A percentile compares a stretch with the other conserved stretches of the same genome.
phyloP scores from a whole-genome alignment of 441 rosid species.

The Arabidopsis hybrid region DNA sequence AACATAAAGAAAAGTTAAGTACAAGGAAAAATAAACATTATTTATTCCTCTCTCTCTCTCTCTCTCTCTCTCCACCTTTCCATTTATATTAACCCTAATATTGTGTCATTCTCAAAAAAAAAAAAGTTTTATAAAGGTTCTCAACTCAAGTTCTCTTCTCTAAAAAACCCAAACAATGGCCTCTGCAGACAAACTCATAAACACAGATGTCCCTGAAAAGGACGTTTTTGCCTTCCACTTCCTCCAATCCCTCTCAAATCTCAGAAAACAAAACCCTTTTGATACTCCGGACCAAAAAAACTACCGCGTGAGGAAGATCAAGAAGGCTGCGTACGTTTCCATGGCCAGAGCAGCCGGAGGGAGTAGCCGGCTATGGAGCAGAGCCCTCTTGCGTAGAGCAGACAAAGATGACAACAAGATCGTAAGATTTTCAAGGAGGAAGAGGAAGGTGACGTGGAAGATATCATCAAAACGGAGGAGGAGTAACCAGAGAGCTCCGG shows the following conservation, averaged over 20 bases:
- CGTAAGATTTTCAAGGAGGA: slow-evolving; percentile 15
- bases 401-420: slow-evolving; percentile 17
- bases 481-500: slow-evolving; percentile 28
- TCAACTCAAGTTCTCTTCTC: slow-evolving; percentile 33
- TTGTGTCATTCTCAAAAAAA: slow-evolving; percentile 20
- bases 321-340: slow-evolving; percentile 44
- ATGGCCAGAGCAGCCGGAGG: slow-evolving; percentile 49
- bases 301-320: slow-evolving; percentile 43
- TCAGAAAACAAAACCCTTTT: slow-evolving; percentile 34
- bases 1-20: slow-evolving; percentile 6
- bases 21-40: neutral
- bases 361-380: slow-evolving; percentile 35
- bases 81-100: slow-evolving; percentile 42
- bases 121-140: slow-evolving; percentile 36
- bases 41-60: neutral
- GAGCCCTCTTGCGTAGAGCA: slow-evolving; percentile 43
- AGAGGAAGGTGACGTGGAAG: slow-evolving; percentile 37
- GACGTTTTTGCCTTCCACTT: slow-evolving; percentile 41
- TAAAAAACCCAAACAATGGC: slow-evolving; percentile 42
- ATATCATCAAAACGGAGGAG: slow-evolving; percentile 25
- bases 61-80: slow-evolving; percentile 26
- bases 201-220: slow-evolving; percentile 43
- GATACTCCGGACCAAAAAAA: slow-evolving; percentile 19
- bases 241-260: slow-evolving; percentile 44
- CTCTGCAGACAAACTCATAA: slow-evolving; percentile 30